Percentiles rank a stretch among this genome's conserved stretches.
phyloP scores from a whole-genome alignment of 306 rosid genomes.

The Trifolium pratense region DNA sequence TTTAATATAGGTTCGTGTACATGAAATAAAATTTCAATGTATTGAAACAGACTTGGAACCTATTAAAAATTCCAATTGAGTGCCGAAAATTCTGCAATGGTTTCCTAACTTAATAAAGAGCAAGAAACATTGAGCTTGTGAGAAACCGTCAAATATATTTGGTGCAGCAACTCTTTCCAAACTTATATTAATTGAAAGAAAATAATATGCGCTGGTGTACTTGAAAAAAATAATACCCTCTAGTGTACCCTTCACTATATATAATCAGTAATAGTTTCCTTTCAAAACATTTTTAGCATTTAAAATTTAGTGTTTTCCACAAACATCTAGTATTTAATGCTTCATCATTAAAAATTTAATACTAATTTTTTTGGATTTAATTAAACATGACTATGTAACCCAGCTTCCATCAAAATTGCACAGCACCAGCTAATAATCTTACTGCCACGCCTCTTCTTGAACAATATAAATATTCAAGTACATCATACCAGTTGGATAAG shows the following conservation, averaged over 20 bases:
- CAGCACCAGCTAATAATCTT: conserved; percentile 4
- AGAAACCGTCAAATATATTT: too few species aligned
- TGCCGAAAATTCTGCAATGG: conserved; percentile 1
- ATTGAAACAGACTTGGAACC: conserved; percentile 29
- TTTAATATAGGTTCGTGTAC: too few species aligned
- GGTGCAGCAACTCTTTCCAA: not conserved
- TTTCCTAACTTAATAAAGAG: too few species aligned
- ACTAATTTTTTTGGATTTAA: too few species aligned
- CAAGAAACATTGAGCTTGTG: too few species aligned
- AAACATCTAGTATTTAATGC: not conserved
- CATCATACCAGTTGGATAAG: conserved; percentile 5
- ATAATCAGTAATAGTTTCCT: conserved; percentile 19
- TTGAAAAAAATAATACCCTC: not conserved
- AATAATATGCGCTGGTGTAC: too few species aligned
- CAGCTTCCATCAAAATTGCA: conserved; percentile 20
- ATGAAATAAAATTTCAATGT: not conserved
- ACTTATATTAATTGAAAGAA: not conserved
- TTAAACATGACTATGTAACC: too few species aligned
- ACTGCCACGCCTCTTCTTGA: conserved; percentile 22
- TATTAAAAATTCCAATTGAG: not conserved
- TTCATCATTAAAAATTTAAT: too few species aligned
- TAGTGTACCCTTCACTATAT: conserved; percentile 3
- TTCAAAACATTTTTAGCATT: not conserved
- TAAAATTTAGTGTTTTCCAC: not conserved
- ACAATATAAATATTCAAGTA: not conserved